Percentiles rank a stretch among this genome's conserved stretches.
These are phyloP conservation scores for Suillus clintonianus DNA, from an alignment of 768 basidiomycete species.

Conservation along the genomic window DNA sequence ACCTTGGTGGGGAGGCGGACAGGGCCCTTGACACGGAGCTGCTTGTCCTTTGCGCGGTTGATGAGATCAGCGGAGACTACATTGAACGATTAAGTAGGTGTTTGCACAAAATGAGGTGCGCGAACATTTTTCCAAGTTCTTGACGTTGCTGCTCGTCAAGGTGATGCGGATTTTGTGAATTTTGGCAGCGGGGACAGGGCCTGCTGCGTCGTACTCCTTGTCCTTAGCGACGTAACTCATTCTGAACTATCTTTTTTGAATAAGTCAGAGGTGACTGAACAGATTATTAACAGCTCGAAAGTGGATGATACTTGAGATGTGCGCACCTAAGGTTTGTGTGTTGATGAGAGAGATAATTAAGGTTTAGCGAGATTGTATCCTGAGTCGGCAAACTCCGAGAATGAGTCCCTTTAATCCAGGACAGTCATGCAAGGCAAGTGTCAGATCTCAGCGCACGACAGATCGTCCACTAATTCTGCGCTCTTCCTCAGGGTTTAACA, in stretches of 20 bases:
- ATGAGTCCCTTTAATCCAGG: background rate
- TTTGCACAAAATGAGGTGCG: constrained; percentile 4
- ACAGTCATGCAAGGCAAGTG: constrained; percentile 45
- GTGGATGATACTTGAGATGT: background rate
- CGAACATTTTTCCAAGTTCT: constrained; percentile 97
- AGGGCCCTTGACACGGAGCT: constrained; percentile 98
- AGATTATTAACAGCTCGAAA: background rate
- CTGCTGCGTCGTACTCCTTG: constrained; percentile 96
- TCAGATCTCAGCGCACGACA: background rate
- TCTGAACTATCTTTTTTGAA: constrained; percentile 40
- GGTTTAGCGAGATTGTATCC: background rate
- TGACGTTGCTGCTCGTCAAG: constrained; percentile 95
- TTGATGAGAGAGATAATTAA: constrained; percentile 1
- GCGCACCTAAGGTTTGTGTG: constrained; percentile 3
- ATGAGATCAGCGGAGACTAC: constrained; percentile 97
- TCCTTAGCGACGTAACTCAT: constrained; percentile 99
- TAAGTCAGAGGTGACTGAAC: constrained; percentile 84
- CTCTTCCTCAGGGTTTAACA: constrained; percentile 60
- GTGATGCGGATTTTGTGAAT: constrained; percentile 99
- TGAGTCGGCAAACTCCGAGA: background rate
- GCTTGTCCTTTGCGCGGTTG: constrained; percentile 99
- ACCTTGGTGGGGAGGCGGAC: constrained; percentile 99
- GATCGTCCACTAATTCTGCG: constrained; percentile 8
- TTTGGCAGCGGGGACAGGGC: constrained; percentile 85
- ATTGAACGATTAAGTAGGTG: background rate